Base-by-base conservation (phyloP, 345 rosid species). In the Cardiospermum halicacabum region DNA sequence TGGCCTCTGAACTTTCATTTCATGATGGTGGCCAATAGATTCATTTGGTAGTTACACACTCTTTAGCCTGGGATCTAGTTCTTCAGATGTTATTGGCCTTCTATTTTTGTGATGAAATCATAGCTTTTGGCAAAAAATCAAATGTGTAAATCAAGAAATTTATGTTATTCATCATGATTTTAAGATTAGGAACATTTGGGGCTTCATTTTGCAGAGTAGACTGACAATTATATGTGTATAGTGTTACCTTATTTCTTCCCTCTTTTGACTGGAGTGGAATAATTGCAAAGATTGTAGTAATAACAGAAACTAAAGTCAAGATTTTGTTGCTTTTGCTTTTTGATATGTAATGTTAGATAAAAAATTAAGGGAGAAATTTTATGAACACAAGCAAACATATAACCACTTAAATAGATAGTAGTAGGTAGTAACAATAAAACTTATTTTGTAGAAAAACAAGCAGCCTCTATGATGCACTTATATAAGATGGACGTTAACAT, bases 91-190 rank as follows among this genome's bases (percentile, higher is more conserved):
- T 43, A 51, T 34, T 26, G 64, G 27, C 27, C 25, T 45, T 60
- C 32, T 40, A 43, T 25, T 26, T 16, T 28, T 43, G 42, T 61
- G 21, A 26, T 24, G 68, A 16, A 16, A 53, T 64, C 26, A 32
- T 24, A 37, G 48, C n/a, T 39, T 25, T 53, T 53, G 24, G 27
- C 27, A 25, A 48, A 32, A 64, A 64, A 5, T 37, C 8, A 31
- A 63, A 16, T 11, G n/a, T 47, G 12, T 30, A 4, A 31, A 45
- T 45, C 18, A 28, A 45, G 55, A 28, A 45, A 36, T 24, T 5
- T 47, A 16, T 16, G 40, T 53, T 31, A 45, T 45, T 47, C 4
- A 13, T 32, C 40, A 27, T 61, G 45, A 64, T 51, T 64, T 64
- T 37, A 51, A 51, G 25, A 8, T 64, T 7, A 31, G 9, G 25